Percentiles rank a stretch among this genome's conserved stretches.
These are phyloP conservation scores for Arthrobotrys sphaeroides DNA, from an alignment of 2,329 filamentous ascomycete species.

Conservation along the genomic window DNA sequence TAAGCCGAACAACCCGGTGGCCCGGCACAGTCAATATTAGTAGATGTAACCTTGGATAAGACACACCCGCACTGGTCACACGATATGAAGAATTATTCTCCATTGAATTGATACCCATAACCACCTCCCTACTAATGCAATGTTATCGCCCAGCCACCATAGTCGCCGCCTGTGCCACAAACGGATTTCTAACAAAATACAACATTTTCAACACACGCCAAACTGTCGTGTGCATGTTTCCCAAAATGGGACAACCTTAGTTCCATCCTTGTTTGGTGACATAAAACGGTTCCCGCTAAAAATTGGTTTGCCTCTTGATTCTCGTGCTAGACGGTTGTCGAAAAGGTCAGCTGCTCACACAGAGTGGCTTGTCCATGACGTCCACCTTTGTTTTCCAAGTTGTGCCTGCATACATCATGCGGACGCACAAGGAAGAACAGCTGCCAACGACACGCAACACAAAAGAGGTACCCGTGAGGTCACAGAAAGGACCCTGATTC, in stretches of 20 bases:
- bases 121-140: too few relatives aligned
- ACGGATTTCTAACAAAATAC: constrained; percentile 18
- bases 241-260: neutral
- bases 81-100: too few relatives aligned
- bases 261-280: neutral
- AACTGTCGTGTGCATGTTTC: constrained; percentile 4
- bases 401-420: constrained; percentile 46
- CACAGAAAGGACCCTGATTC: constrained; percentile 4
- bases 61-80: too few relatives aligned
- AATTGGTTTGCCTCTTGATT: neutral
- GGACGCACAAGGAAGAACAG: constrained; percentile 26
- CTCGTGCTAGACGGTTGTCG: neutral
- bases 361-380: constrained; percentile 21
- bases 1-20: neutral
- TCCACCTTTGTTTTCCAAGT: neutral
- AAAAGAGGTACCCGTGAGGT: constrained; percentile 42
- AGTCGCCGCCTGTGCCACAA: neutral
- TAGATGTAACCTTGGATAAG: neutral
- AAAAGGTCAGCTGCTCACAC: constrained; percentile 19
- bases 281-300: neutral
- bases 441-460: constrained; percentile 54
- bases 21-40: neutral
- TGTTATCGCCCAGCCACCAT: too few relatives aligned
- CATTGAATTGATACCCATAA: too few relatives aligned
- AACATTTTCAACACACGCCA: constrained; percentile 27